phyloP scores from a whole-genome alignment of 2,329 filamentous ascomycete species.

The Verticillium longisporum region DNA sequence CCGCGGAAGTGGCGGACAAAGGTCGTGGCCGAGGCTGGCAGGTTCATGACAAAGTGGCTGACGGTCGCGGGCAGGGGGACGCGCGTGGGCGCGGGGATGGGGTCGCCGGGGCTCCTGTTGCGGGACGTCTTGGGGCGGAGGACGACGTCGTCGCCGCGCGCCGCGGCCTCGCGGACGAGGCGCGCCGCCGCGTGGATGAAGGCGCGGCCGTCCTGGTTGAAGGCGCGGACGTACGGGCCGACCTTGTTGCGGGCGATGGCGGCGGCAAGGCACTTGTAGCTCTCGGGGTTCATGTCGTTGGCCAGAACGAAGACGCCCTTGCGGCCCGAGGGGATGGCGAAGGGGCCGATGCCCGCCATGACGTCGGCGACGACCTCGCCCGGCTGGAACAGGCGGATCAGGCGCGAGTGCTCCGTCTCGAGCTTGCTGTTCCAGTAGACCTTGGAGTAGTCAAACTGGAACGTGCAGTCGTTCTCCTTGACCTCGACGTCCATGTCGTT shows the following conservation, averaged over 20 bases:
- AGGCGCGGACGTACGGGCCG: slow-evolving; percentile 64
- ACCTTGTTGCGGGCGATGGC: slow-evolving; percentile 75
- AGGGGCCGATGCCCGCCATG: slow-evolving; percentile 96
- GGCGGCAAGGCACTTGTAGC: slow-evolving; percentile 63
- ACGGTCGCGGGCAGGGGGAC: slow-evolving; percentile 65
- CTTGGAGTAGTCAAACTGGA: slow-evolving; percentile 88
- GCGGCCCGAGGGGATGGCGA: slow-evolving; percentile 85
- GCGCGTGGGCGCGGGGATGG: slow-evolving; percentile 26
- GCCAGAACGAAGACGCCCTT: slow-evolving; percentile 90
- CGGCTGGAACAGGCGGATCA: slow-evolving; percentile 68
- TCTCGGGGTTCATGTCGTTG: slow-evolving; percentile 94
- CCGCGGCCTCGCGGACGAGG: slow-evolving; percentile 44
- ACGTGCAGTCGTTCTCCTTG: slow-evolving; percentile 76
- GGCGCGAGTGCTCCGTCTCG: slow-evolving; percentile 77
- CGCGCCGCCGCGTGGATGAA: slow-evolving; percentile 72
- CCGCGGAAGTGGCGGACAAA: slow-evolving; percentile 75
- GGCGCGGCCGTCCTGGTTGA: slow-evolving; percentile 71
- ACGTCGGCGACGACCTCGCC: slow-evolving; percentile 92
- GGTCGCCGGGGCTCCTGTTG: slow-evolving; percentile 23
- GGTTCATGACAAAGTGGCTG: slow-evolving; percentile 96
- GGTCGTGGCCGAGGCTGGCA: slow-evolving; percentile 80
- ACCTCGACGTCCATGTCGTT: slow-evolving; percentile 80
- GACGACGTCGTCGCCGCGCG: slow-evolving; percentile 45
- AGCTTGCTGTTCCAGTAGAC: slow-evolving; percentile 98
- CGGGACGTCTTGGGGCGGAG: slow-evolving; percentile 40